phyloP scores from a whole-genome alignment of 306 rosid genomes.

The Pueraria montana region DNA sequence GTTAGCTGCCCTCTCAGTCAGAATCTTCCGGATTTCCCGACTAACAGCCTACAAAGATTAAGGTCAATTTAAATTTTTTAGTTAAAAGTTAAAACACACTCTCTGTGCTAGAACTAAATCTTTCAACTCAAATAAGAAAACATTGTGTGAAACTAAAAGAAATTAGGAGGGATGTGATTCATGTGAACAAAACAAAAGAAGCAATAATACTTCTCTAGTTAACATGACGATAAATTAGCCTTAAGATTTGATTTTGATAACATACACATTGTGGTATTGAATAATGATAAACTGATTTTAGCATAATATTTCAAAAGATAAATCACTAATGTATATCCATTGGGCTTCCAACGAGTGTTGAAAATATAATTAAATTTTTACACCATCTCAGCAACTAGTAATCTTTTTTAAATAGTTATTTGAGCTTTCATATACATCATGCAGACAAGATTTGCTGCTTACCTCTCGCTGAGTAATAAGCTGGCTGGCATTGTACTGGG shows the following conservation, averaged over 20 bases:
- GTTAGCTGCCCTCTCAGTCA: constrained; percentile 85
- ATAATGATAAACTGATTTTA: neutral
- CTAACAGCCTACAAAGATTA: constrained; percentile 75
- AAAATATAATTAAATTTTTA: neutral
- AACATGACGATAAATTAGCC: neutral
- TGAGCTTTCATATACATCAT: constrained; percentile 13
- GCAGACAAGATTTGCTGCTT: constrained; percentile 34
- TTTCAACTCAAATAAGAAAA: constrained; percentile 36
- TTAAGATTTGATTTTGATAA: constrained; percentile 11
- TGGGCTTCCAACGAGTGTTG: neutral
- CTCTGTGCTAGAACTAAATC: neutral
- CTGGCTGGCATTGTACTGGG: constrained; percentile 93
- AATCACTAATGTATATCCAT: neutral
- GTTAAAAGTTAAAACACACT: neutral
- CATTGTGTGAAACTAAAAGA: neutral
- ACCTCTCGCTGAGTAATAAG: constrained; percentile 96
- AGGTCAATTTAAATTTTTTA: neutral
- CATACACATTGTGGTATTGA: neutral
- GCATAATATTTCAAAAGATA: constrained; percentile 14
- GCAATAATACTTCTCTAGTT: constrained; percentile 16
- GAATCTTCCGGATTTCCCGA: constrained; percentile 81
- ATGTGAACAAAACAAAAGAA: constrained; percentile 1
- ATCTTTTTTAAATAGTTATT: constrained; percentile 22
- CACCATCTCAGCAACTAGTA: constrained; percentile 31
- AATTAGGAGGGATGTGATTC: neutral